Base-by-base conservation (phyloP, 345 rosid genomes). In the Erysimum cheiranthoides region DNA sequence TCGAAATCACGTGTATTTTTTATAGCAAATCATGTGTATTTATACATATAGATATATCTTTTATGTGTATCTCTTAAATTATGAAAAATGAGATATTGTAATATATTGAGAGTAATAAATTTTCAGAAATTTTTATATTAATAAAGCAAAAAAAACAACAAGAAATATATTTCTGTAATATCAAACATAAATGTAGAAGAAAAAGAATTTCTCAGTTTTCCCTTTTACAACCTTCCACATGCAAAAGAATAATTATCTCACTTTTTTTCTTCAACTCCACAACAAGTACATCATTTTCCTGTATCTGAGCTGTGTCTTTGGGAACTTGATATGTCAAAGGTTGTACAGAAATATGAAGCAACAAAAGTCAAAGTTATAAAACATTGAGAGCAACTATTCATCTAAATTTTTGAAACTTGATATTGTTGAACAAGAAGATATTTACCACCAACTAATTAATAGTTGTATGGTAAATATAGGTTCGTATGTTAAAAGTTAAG, bases 381-480 rank as follows among this genome's bases (percentile, higher is more conserved):
- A 66, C 40, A 66, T 3, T 57, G 72, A 74, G 78, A 74, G 78
- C 66, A 75, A 68, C 57, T 21, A 68, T 59, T 67, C 68, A 60
- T 58, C 9, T 31, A 31, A 30, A 49, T 39, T 28, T 8, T 21
- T 47, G 42, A 59, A 47, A 36, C 40, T 56, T 66, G 50, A 17
- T n/a, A n/a, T n/a, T n/a, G n/a, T n/a, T n/a, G n/a, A n/a, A n/a
- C n/a, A n/a, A n/a, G n/a, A n/a, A n/a, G n/a, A n/a, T n/a, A n/a
- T n/a, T n/a, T n/a, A n/a, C n/a, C n/a, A n/a, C n/a, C n/a, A n/a
- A n/a, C n/a, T n/a, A n/a, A n/a, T n/a, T n/a, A n/a, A n/a, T n/a
- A n/a, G n/a, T n/a, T n/a, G n/a, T n/a, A n/a, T n/a, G n/a, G n/a
- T n/a, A n/a, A n/a, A n/a, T n/a, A n/a, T n/a, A n/a, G n/a, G n/a